Conservation (phyloP, 441 rosid species). For the Melastoma candidum region DNA sequence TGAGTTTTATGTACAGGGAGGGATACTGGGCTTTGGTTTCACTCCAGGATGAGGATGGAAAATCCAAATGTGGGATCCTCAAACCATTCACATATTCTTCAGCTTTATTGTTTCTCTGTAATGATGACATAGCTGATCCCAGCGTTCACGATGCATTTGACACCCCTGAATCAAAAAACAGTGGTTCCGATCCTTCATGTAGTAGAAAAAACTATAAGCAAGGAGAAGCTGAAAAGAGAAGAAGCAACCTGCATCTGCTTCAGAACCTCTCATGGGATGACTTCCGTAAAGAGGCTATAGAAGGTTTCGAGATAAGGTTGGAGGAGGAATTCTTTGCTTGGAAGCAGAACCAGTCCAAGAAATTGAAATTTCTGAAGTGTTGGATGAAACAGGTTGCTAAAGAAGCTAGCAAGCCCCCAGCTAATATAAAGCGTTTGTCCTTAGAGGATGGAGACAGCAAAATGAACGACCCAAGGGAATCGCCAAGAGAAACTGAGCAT, state of each 20-base stretch:
- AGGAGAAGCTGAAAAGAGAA: conserved; percentile 22
- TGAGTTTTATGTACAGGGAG: conserved; percentile 64
- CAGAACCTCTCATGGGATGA: conserved; percentile 47
- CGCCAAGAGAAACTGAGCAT: conserved; percentile 36
- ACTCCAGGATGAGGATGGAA: conserved; percentile 35
- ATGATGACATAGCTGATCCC: conserved; percentile 3
- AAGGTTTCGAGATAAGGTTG: conserved; percentile 36
- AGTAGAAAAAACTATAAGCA: conserved; percentile 8
- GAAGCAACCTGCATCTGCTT: conserved; percentile 25
- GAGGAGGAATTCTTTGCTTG: conserved; percentile 52
- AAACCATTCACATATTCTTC: conserved; percentile 68
- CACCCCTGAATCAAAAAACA: conserved; percentile 9
- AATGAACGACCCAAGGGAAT: conserved; percentile 23
- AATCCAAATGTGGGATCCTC: conserved; percentile 43
- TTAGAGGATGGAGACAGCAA: too few species aligned
- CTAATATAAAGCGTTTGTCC: conserved; percentile 6
- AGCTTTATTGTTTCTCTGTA: conserved; percentile 38
- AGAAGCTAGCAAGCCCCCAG: conserved; percentile 21
- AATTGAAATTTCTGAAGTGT: conserved; percentile 73
- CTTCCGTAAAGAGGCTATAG: conserved; percentile 44
- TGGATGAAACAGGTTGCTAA: conserved; percentile 78
- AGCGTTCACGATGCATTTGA: conserved; percentile 10
- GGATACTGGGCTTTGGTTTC: conserved; percentile 55
- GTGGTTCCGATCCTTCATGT: conserved; percentile 19
- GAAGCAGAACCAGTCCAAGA: conserved; percentile 47